Evolutionary conservation across 2,329 filamentous ascomycete species (phyloP).

Genomic region (Nothophaeocryptopus gaeumannii): DNA sequence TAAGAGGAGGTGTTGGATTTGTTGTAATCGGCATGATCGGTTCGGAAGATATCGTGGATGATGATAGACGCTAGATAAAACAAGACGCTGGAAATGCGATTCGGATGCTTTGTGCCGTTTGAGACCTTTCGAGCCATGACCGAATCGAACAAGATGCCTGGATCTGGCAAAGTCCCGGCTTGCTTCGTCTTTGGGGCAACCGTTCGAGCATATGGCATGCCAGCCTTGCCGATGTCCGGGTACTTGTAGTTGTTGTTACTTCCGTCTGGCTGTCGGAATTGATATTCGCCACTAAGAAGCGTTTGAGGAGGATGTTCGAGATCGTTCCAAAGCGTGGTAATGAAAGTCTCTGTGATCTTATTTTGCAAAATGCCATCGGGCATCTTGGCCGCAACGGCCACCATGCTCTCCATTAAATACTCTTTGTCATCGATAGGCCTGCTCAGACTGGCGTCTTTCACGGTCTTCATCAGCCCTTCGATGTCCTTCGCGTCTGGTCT

Average conservation of each 20-base stretch:
- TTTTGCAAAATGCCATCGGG: constrained; percentile 42
- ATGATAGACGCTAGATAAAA: constrained; percentile 72
- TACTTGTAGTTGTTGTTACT: constrained; percentile 58
- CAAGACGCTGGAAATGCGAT: constrained; percentile 70
- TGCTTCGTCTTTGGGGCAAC: constrained; percentile 58
- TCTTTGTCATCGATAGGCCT: constrained; percentile 60
- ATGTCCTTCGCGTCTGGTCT: constrained; percentile 27
- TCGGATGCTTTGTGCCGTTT: constrained; percentile 59
- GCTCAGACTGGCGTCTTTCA: constrained; percentile 42
- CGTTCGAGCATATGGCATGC: constrained; percentile 66
- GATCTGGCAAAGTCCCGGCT: constrained; percentile 61
- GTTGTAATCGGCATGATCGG: constrained; percentile 60
- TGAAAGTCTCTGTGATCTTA: constrained; percentile 43
- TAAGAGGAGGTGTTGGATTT: constrained; percentile 70
- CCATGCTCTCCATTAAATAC: constrained; percentile 59
- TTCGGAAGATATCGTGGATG: constrained; percentile 62
- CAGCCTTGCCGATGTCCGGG: constrained; percentile 63
- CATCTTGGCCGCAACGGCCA: constrained; percentile 45
- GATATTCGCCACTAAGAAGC: constrained; percentile 44
- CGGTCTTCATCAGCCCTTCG: constrained; percentile 38
- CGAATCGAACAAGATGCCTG: constrained; percentile 65
- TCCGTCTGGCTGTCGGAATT: constrained; percentile 50
- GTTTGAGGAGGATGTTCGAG: constrained; percentile 48
- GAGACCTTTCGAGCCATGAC: constrained; percentile 63
- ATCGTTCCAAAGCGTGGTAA: constrained; percentile 50